Percentiles rank a stretch among this genome's conserved stretches.
Conservation (phyloP, 2,329 filamentous ascomycete genomes). For the Trichoderma aggressivum region DNA sequence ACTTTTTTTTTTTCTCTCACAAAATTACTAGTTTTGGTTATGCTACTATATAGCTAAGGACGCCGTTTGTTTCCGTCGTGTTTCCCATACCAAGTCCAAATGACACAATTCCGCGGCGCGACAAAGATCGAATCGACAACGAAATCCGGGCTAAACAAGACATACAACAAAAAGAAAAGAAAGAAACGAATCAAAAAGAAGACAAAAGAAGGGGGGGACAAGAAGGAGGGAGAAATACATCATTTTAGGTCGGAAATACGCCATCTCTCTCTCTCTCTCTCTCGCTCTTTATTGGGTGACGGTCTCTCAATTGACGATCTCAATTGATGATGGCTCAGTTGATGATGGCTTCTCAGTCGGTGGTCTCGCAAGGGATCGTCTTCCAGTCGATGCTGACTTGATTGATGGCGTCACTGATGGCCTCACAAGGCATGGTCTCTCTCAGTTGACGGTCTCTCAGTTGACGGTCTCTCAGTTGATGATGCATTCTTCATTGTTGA, state of each 20-base stretch:
- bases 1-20: not conserved
- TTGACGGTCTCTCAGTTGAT: not conserved
- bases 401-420: no score
- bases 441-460: not conserved
- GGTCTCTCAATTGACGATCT: not conserved
- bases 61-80: constrained; percentile 1
- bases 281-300: not conserved
- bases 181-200: not conserved
- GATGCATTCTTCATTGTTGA: not conserved
- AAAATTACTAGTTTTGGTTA: constrained; percentile 9
- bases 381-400: no score
- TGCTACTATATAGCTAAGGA: not conserved
- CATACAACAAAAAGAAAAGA: not conserved
- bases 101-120: not conserved
- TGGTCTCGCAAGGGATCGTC: not conserved
- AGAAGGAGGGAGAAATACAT: not conserved
- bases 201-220: not conserved
- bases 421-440: not conserved
- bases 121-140: not conserved
- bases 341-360: not conserved
- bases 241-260: constrained; percentile 1
- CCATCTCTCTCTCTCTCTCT: not conserved
- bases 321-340: not conserved
- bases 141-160: not conserved
- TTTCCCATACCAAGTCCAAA: not conserved